Base-by-base conservation (phyloP, 495 filamentous ascomycete species). In the Delitschia confertaspora region DNA sequence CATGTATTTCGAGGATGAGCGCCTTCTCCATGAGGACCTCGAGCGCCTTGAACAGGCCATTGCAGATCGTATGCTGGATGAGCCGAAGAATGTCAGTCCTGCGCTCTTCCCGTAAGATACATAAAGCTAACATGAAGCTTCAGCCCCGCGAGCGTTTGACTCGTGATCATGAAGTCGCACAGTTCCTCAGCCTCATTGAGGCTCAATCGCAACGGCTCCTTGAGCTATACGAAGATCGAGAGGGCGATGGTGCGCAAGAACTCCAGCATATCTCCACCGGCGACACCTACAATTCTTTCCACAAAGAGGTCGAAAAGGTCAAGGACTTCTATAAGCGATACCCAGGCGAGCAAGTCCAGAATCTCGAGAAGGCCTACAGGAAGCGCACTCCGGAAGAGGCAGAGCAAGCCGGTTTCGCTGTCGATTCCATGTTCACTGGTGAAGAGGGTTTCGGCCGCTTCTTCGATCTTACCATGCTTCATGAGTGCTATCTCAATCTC, bases 1-100 rank as follows among this genome's bases (percentile, higher is more conserved):
- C 10, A 91, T 93, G 86, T 63, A 93, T 46, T 66, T 94, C 39
- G 91, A 98, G 69, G 87, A 95, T 44, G 83, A 95, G 64, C 72
- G 91, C 54, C 87, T 83, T 57, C 72, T 95, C 47, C 88, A 93
- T 48, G 91, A 98, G 75, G 89, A 96, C 61, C 69, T 95, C 14
- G 91, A 98, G 71, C 74, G 93, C 47, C 70, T 96, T 35, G 91
- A 96, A 68, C 85, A 91, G 63, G 91, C 85, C 23, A 82, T 95
- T 55, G 82, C 83, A 17, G 91, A 96, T 60, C 82, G 89, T 46
- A 75, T 87, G 37, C 70, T 80, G 31, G 85, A 94, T 45, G 85
- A 95, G 42, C 88, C 88, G 18, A 83, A 81, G 67, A 81, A 88
- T 58, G 88, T 93, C 69, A 58, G 78, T 74, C 37, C 18, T 32